Evolutionary conservation across 805 yeast species (phyloP), one percentile per base, ranked within the genome.

Genomic region (Isabelozyma heimii): DNA sequence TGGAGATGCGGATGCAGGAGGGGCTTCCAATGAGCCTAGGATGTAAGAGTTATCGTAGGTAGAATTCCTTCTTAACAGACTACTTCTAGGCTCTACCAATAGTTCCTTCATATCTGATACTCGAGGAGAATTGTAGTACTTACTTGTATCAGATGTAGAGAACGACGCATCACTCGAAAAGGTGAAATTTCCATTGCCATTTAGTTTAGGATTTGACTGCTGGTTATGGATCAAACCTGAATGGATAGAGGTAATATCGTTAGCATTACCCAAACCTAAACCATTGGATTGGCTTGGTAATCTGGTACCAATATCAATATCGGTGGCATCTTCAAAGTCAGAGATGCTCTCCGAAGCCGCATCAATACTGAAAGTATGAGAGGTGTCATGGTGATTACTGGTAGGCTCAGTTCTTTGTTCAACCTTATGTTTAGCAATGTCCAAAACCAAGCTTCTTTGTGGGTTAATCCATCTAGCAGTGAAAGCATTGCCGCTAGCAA

Each of bases 231-330:
- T 46, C 39, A 54, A 47, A 17, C 70, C 76, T 2, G 75, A 69
- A 47, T 72, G 73, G 42, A 73, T 73, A 4, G 76, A 70, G 5
- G 68, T 60, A 17, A 73, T 73, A 49, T 73, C 78, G 37, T 66
- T 66, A 10, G 70, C 67, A n/a, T 62, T 69, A 10, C 78, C 78
- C 39, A 73, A 53, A 1, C 78, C 78, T 40, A 63, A 39, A 9
- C 56, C 57, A 13, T 44, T 47, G 12, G 30, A 14, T 27, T 15
- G 46, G 15, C 26, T 45, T 16, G 28, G 37, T 14, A 35, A 35
- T 14, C 42, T 43, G 43, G 28, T 16, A 9, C 28, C 43, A 27
- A 40, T 40, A 43, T 44, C 48, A 15, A 48, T 44, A 8, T 48
- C 56, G 26, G 48, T 42, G 9, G 28, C 5, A 26, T 33, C 40